Evolutionary conservation across 768 basidiomycete genomes (phyloP).

Genomic region (Dioszegia hungarica): DNA sequence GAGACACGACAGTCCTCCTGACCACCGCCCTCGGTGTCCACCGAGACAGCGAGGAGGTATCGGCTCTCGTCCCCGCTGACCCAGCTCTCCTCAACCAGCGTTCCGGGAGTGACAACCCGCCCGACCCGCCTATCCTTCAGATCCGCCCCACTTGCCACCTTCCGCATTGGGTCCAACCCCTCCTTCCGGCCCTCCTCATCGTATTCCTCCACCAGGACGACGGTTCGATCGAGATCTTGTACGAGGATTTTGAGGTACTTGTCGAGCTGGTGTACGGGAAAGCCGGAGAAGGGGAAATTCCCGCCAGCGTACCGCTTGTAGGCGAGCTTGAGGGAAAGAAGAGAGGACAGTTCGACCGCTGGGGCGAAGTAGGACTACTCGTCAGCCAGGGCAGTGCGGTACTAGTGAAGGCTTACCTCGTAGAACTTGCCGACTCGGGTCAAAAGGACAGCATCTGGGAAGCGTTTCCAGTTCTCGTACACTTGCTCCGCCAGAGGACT

Average conservation of each 20-base stretch:
- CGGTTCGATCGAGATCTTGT: constrained; percentile 73
- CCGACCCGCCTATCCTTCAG: constrained; percentile 61
- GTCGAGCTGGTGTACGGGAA: constrained; percentile 77
- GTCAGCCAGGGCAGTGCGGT: not conserved
- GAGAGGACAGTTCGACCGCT: constrained; percentile 67
- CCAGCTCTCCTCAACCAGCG: constrained; percentile 86
- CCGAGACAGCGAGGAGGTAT: constrained; percentile 68
- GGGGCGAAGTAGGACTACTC: constrained; percentile 88
- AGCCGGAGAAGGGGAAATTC: constrained; percentile 75
- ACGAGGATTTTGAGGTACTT: constrained; percentile 82
- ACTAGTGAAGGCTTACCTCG: constrained; percentile 58
- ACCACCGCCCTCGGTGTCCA: not conserved
- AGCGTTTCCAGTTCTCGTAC: constrained; percentile 63
- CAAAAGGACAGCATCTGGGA: constrained; percentile 82
- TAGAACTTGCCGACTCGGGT: constrained; percentile 94
- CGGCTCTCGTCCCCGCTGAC: constrained; percentile 81
- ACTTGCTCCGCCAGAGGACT: constrained; percentile 67
- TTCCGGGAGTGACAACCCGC: constrained; percentile 87
- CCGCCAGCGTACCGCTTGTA: constrained; percentile 24
- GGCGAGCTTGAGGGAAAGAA: constrained; percentile 75
- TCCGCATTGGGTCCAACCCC: constrained; percentile 16
- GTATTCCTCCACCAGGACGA: constrained; percentile 93
- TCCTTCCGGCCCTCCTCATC: constrained; percentile 40
- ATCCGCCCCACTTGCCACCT: constrained; percentile 47
- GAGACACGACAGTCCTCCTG: constrained; percentile 50